Evolutionary conservation across 2,329 filamentous ascomycete species (phyloP), one percentile per base, ranked within the genome.

Genomic region (Microsporum canis): DNA sequence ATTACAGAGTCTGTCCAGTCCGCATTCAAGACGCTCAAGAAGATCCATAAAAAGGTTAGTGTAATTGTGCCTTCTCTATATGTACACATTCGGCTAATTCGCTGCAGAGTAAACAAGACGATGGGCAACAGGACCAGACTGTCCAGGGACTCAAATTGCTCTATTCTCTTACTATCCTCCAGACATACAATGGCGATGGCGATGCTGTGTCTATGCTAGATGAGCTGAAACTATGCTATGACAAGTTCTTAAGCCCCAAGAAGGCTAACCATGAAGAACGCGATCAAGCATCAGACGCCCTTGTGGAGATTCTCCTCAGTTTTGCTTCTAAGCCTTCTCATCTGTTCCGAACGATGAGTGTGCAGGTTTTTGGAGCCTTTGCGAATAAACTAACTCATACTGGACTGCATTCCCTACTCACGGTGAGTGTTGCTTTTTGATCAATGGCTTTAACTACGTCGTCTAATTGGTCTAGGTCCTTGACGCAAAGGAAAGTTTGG

Each of bases 251-350:
- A 60, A 71, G 73, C 29, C 72, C 75, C 57, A 81, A 84, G 65
- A 77, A 80, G 58, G 74, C 75, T 0, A 79, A 83, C 64, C 75
- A 82, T 70, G 71, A 75, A 43, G 78, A 83, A 67, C 73, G 77
- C 0, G 69, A 70, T 0, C 73, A 76, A 64, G 74, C 74, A 1
- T 88, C 89, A 0, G 85, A 89, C 68, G 81, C 89, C 31, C 75
- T 96, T 6, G 85, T 96, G 1, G 94, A 97, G 69, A 88, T 97
- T 58, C 75, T 99, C 5, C 79, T 97, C n/a, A 89, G 89, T 59
- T 90, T 97, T 76, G 83, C 95, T 1, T 89, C 91, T 0, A 89
- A 90, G 64, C 88, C 87, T 2, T 96, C 91, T 1, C 84, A 86
- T 7, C 78, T 97, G 58, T 88, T 95, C 77, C 84, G 90, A 34